phyloP scores from a whole-genome alignment of 306 rosid genomes.

The Biancaea sappan region DNA sequence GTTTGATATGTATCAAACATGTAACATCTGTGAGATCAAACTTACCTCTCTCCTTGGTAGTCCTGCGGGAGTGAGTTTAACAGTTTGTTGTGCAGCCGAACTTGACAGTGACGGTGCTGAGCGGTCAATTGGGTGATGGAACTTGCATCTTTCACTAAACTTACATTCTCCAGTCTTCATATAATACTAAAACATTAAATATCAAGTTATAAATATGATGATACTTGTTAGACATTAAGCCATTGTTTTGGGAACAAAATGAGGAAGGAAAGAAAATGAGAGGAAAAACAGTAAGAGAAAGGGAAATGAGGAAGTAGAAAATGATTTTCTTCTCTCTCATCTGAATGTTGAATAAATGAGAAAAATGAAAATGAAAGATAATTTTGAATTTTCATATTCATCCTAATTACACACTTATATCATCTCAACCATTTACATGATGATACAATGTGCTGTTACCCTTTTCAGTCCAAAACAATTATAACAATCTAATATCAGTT shows the following conservation, averaged over 20 bases:
- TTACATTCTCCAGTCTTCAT: conserved; percentile 95
- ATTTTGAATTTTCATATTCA: not conserved
- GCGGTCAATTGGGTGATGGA: conserved; percentile 88
- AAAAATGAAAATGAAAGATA: not conserved
- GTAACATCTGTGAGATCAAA: conserved; percentile 4
- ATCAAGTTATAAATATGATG: conserved; percentile 8
- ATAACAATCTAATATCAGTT: not conserved
- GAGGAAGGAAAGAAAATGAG: not conserved
- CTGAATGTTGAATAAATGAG: not conserved
- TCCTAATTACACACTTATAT: not conserved
- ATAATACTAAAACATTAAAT: conserved; percentile 56
- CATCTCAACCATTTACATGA: not conserved
- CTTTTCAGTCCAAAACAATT: not conserved
- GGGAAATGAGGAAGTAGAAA: not conserved
- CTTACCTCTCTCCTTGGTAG: conserved; percentile 96
- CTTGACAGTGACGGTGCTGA: conserved; percentile 57
- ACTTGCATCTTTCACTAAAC: conserved; percentile 86
- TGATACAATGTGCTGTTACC: not conserved
- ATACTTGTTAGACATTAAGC: conserved; percentile 7
- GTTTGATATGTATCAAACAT: not conserved
- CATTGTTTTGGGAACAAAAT: not conserved
- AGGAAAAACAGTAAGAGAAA: not conserved
- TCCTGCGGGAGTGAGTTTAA: conserved; percentile 90
- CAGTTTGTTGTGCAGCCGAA: conserved; percentile 46
- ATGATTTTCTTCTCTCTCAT: not conserved